A percentile compares a stretch with the other conserved stretches of the same genome.
Conservation (phyloP, 805 yeast species). For the Pichia thaimueangensis region DNA sequence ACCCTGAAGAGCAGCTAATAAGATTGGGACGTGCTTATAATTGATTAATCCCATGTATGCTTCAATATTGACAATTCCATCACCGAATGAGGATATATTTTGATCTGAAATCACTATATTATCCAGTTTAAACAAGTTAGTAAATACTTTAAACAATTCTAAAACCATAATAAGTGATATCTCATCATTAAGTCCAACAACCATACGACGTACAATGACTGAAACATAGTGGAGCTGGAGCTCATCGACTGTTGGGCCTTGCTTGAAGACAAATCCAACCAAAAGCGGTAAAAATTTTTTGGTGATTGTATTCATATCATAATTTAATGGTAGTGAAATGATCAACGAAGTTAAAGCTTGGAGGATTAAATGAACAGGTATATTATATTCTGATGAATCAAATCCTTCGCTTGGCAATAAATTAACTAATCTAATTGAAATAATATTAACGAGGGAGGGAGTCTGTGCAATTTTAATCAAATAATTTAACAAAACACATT, state of each 20-base stretch:
- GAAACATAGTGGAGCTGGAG: conserved; percentile 2
- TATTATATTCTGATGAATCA: neutral
- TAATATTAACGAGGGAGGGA: conserved; percentile 8
- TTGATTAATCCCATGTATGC: neutral
- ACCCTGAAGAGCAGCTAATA: conserved; percentile 8
- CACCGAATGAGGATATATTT: neutral
- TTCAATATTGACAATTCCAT: conserved; percentile 2
- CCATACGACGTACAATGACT: conserved; percentile 7
- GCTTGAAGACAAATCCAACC: conserved; percentile 1
- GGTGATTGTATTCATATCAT: conserved; percentile 4
- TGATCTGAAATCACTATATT: neutral
- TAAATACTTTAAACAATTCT: conserved; percentile 3
- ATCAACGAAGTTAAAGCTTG: conserved; percentile 7
- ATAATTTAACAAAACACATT: conserved; percentile 7
- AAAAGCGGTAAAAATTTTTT: conserved; percentile 9
- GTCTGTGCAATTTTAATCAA: conserved; percentile 7
- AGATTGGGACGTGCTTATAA: conserved; percentile 3
- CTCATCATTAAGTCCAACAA: conserved; percentile 5
- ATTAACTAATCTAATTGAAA: conserved; percentile 11
- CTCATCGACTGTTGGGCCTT: neutral
- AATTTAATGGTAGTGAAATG: conserved; percentile 2
- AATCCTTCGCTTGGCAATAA: conserved; percentile 1
- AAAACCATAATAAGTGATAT: neutral
- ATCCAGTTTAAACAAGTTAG: neutral
- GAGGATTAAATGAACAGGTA: conserved; percentile 5